phyloP scores from a whole-genome alignment of 805 yeast genomes.

The Lachancea waltii region DNA sequence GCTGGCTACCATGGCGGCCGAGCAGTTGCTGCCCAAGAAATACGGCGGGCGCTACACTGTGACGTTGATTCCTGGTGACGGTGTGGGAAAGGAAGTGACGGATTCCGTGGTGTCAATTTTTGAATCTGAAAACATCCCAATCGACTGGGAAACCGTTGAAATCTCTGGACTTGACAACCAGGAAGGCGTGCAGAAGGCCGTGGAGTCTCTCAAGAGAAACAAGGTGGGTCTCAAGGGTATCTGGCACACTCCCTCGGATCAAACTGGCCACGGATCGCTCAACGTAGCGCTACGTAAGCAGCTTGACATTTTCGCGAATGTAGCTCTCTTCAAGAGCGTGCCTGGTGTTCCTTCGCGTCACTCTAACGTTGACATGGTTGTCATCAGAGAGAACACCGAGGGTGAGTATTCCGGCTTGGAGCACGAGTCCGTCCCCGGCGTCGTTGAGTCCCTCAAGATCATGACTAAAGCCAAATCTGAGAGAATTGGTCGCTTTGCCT shows the following conservation, averaged over 20 bases:
- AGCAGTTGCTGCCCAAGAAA: constrained; percentile 71
- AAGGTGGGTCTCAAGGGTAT: constrained; percentile 96
- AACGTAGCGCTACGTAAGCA: constrained; percentile 97
- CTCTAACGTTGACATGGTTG: constrained; percentile 82
- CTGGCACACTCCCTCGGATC: constrained; percentile 78
- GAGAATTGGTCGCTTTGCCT: constrained; percentile 95
- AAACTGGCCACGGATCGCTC: constrained; percentile 73
- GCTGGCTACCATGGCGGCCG: constrained; percentile 54
- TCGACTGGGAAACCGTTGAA: constrained; percentile 85
- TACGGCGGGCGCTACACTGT: constrained; percentile 94
- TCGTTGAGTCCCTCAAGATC: constrained; percentile 92
- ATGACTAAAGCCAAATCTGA: constrained; percentile 92
- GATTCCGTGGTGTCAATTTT: constrained; percentile 89
- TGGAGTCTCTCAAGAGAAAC: constrained; percentile 87
- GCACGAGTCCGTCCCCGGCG: constrained; percentile 96
- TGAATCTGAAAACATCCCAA: constrained; percentile 80
- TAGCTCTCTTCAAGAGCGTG: constrained; percentile 87
- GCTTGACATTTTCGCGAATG: constrained; percentile 89
- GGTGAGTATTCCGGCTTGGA: constrained; percentile 98
- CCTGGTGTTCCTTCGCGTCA: constrained; percentile 91
- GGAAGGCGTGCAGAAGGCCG: constrained; percentile 73
- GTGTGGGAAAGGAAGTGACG: constrained; percentile 94
- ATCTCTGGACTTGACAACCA: constrained; percentile 51
- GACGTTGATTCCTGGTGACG: constrained; percentile 96
- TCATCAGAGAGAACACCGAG: constrained; percentile 98